Evolutionary conservation across 331 rosid genomes (phyloP), one percentile per base, ranked within the genome.

Genomic region (Pyracantha coccinea): DNA sequence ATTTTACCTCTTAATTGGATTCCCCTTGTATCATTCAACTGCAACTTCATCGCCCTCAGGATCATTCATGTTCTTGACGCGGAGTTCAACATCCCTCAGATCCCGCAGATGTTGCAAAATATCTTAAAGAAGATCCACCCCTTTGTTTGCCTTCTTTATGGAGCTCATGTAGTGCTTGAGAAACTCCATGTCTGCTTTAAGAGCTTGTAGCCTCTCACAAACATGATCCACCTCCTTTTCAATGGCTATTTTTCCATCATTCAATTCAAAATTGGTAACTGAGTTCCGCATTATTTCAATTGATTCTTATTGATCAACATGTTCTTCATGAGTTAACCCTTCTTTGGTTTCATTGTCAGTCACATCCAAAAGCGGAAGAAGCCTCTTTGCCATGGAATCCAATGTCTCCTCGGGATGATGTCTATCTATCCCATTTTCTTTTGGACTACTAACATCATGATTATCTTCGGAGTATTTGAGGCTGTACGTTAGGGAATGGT

Each of bases 181-280:
- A 84, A 89, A 91, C 74, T 91, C 90, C 60, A 80, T 78, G 66
- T 91, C 97, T 45, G 86, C 81, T 79, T 89, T 93, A 73, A 90
- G 93, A 73, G 92, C 92, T 79, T 92, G 92, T 50, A 89, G 66
- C 70, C 95, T 86, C 80, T 86, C 96, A 33, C 89, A 89, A 50
- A 91, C 96, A 6, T 80, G 89, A 79, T 85, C 97, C n/a, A 91
- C 97, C 70, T 91, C 97, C 75, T 88, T 91, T 74, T 87, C 93
- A 41, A 91, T 77, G 38, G 74, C 72, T 25, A 76, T 80, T 84
- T 78, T 80, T 69, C 71, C 82, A 79, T 77, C 66, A 54, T 85
- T 86, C 75, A 71, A 52, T 77, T 84, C 89, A 21, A 44, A 25
- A 23, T 10, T 60, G 8, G 79, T 70, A 75, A 14, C 67, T 60